Evolutionary conservation across 192 early-diverging fungal genomes (phyloP).

Genomic region (Paraglomus brasilianum): DNA sequence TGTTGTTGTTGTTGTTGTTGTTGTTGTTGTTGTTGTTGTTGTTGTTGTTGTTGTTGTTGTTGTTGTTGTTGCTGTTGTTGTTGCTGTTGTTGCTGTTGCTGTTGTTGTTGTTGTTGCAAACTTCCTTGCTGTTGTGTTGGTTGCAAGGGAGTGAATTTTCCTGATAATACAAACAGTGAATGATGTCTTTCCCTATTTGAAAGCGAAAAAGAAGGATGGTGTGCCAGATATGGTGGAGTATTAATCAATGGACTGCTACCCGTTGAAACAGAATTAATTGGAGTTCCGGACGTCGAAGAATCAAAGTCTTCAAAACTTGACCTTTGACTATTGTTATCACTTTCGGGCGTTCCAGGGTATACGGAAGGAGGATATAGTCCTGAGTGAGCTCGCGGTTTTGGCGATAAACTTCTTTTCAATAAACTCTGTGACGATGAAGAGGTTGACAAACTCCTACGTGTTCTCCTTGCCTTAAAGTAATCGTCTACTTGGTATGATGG

Average conservation of each 20-base stretch:
- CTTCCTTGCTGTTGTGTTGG: conserved; percentile 6
- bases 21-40: not conserved
- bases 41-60: not conserved
- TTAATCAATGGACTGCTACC: conserved; percentile 21
- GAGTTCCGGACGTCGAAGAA: conserved; percentile 18
- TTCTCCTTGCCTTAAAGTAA: conserved; percentile 13
- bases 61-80: not conserved
- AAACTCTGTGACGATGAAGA: conserved; percentile 29
- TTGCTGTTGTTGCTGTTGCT: not conserved
- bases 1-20: not conserved
- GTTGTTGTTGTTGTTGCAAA: not conserved
- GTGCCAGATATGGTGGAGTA: conserved; percentile 1
- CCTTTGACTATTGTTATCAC: conserved; percentile 17
- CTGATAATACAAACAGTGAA: conserved; percentile 27
- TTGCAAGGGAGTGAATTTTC: not conserved
- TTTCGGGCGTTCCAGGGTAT: not conserved
- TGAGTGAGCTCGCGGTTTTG: conserved; percentile 21
- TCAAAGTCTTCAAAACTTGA: conserved; percentile 29
- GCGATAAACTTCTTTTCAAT: conserved; percentile 26
- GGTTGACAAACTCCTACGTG: conserved; percentile 27
- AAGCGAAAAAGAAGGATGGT: not conserved
- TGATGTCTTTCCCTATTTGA: conserved; percentile 24
- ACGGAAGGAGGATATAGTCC: not conserved
- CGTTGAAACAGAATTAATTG: conserved; percentile 17
- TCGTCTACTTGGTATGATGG: not conserved